These are phyloP conservation scores for Ogataea degrootiae DNA, from an alignment of 805 yeast genomes.

Conservation along the genomic window DNA sequence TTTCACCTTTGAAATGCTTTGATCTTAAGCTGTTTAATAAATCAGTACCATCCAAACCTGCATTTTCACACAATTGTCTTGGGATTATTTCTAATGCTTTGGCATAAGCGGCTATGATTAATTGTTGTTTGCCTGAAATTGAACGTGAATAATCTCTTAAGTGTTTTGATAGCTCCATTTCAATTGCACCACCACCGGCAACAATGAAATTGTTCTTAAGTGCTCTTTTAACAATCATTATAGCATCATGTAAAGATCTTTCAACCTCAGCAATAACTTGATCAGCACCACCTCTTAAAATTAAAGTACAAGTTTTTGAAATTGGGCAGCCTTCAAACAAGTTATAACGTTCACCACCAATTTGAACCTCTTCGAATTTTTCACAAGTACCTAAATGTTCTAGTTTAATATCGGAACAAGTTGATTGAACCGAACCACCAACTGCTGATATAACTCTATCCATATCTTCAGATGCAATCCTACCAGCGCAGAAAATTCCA, in stretches of 20 bases:
- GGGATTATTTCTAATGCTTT: conserved; percentile 94
- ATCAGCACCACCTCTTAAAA: conserved; percentile 96
- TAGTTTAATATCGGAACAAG: conserved; percentile 60
- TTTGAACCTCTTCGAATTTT: conserved; percentile 85
- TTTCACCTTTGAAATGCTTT: conserved; percentile 90
- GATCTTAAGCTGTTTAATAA: conserved; percentile 84
- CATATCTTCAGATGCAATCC: conserved; percentile 86
- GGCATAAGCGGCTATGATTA: conserved; percentile 88
- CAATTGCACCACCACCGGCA: conserved; percentile 99
- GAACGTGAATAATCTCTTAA: conserved; percentile 82
- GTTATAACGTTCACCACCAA: conserved; percentile 94
- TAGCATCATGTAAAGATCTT: conserved; percentile 95
- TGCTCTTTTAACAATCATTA: conserved; percentile 96
- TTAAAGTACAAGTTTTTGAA: conserved; percentile 88
- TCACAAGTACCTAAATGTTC: conserved; percentile 83
- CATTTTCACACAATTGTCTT: conserved; percentile 95
- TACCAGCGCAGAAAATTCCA: conserved; percentile 94
- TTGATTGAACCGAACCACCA: conserved; percentile 85
- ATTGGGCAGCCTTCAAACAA: conserved; percentile 88
- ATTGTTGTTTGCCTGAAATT: conserved; percentile 94
- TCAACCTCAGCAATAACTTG: conserved; percentile 99
- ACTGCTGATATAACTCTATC: conserved; percentile 89
- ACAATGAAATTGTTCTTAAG: conserved; percentile 81
- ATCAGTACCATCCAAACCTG: conserved; percentile 98
- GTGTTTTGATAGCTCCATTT: conserved; percentile 91